Percentiles rank a stretch among this genome's conserved stretches.
Evolutionary conservation across 2,329 filamentous ascomycete species (phyloP).

Genomic region (Colletotrichum sp.): DNA sequence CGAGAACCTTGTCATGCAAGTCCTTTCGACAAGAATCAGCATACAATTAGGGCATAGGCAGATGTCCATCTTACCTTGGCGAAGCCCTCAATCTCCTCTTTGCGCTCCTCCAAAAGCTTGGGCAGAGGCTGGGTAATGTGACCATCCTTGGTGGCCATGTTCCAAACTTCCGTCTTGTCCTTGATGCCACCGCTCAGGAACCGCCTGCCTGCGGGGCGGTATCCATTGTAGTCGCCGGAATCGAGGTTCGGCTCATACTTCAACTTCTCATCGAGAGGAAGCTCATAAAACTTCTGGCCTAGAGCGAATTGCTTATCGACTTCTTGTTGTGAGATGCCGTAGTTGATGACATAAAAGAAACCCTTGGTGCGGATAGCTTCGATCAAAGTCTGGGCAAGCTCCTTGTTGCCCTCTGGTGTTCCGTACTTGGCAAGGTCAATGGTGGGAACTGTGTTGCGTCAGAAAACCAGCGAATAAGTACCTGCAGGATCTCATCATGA

Average conservation of each 20-base stretch:
- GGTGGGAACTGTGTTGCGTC: constrained; percentile 29
- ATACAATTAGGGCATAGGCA: no score
- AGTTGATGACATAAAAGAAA: constrained; percentile 69
- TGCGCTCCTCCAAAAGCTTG: constrained; percentile 50
- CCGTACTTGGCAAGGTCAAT: constrained; percentile 39
- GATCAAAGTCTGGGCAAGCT: constrained; percentile 32
- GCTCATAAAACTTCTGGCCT: constrained; percentile 55
- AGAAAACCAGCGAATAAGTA: rapidly evolving
- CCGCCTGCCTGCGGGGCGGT: constrained; percentile 51
- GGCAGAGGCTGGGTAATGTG: constrained; percentile 39
- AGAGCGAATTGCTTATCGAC: constrained; percentile 66
- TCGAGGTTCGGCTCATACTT: constrained; percentile 55
- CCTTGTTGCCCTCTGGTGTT: constrained; percentile 31
- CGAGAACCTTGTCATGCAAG: constrained; percentile 58
- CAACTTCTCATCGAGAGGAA: constrained; percentile 65
- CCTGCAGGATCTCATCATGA: neutral
- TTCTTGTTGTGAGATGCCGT: constrained; percentile 61
- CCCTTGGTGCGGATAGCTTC: constrained; percentile 39
- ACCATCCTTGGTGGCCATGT: constrained; percentile 39
- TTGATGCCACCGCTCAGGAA: constrained; percentile 39
- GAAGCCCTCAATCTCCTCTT: constrained; percentile 62
- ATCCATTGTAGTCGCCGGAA: constrained; percentile 62
- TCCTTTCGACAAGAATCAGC: neutral
- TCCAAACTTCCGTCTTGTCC: constrained; percentile 43
- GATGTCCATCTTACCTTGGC: constrained; percentile 37